A percentile compares a stretch with the other conserved stretches of the same genome.
phyloP scores from a whole-genome alignment of 164 flowering plant genomes.

The Aristolochia californica region DNA sequence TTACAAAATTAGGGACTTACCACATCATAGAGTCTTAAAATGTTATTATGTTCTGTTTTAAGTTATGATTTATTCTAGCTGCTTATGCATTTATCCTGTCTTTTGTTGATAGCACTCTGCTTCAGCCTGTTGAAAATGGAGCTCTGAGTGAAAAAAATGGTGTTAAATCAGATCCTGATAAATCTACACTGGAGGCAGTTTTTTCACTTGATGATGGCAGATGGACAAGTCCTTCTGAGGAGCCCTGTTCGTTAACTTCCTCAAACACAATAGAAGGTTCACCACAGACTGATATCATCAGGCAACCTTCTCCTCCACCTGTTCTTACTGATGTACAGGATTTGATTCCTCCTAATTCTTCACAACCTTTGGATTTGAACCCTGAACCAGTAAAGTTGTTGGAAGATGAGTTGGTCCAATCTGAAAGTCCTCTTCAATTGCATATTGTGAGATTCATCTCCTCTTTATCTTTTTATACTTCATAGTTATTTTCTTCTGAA shows the following conservation, averaged over 20 bases:
- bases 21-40: too few species aligned
- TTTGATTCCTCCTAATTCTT: constrained; percentile 44
- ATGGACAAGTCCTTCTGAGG: constrained; percentile 25
- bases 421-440: constrained; percentile 66
- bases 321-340: constrained; percentile 87
- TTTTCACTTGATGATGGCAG: constrained; percentile 25
- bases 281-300: constrained; percentile 30
- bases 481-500: background rate
- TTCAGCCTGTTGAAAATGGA: constrained; percentile 27
- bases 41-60: too few species aligned
- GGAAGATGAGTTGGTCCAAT: constrained; percentile 31
- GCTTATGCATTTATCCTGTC: background rate
- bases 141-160: constrained; percentile 13
- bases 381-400: constrained; percentile 27
- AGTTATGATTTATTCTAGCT: too few species aligned
- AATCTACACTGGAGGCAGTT: constrained; percentile 22
- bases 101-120: constrained; percentile 26
- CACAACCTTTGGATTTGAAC: constrained; percentile 32
- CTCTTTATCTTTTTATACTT: too few species aligned
- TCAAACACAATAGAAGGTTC: constrained; percentile 45
- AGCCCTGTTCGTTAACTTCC: constrained; percentile 45
- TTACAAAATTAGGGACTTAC: too few species aligned
- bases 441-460: constrained; percentile 62
- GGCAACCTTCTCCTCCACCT: constrained; percentile 94
- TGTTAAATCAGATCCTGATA: constrained; percentile 20